Conservation (phyloP, 306 rosid species). For the Prunus kanzakura region DNA sequence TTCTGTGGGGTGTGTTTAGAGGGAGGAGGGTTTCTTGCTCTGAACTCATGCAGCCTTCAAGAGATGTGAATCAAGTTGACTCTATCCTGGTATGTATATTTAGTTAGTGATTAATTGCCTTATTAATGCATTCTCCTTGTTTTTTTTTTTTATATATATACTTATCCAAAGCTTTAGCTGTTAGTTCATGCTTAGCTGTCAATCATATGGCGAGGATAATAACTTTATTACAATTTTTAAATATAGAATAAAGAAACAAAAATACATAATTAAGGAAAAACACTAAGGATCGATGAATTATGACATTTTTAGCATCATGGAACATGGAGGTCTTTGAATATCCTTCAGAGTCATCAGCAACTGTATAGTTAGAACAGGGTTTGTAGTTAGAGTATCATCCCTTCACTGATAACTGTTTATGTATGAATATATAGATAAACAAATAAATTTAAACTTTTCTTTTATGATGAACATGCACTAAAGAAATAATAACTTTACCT, state of each 20-base stretch:
- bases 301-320: background rate
- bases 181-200: background rate
- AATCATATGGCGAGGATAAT: background rate
- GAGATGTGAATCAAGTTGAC: background rate
- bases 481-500: too few species aligned
- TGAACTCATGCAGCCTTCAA: background rate
- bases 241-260: background rate
- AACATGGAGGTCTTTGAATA: background rate
- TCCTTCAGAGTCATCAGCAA: background rate
- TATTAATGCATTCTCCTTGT: background rate
- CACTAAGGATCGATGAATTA: background rate
- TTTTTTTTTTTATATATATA: background rate
- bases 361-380: background rate
- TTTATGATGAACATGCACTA: too few species aligned
- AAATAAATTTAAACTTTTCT: background rate
- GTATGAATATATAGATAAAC: too few species aligned
- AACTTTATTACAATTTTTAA: background rate
- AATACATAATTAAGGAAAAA: background rate
- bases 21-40: background rate
- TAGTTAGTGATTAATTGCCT: background rate
- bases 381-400: background rate
- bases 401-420: background rate
- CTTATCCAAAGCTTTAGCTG: background rate
- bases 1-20: conserved; percentile 20
- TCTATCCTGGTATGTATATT: background rate